Evolutionary conservation across 2,329 filamentous ascomycete species (phyloP).

Genomic region (Colletotrichum sp.): DNA sequence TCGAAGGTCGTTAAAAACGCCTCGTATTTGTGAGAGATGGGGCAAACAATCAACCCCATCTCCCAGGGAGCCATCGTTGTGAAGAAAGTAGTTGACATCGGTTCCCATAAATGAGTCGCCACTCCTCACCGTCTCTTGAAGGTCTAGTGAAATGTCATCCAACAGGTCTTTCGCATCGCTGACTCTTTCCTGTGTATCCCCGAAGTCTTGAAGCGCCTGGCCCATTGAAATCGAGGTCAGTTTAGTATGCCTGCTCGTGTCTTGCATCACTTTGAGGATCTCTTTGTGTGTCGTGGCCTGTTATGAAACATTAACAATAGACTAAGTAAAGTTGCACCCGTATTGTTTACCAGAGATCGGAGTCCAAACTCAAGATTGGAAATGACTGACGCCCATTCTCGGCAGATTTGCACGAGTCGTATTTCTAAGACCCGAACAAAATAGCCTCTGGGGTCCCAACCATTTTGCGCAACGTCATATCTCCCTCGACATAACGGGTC

Average conservation of each 20-base stretch:
- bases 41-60: too few species aligned
- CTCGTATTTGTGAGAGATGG: neutral
- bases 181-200: too few species aligned
- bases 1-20: neutral
- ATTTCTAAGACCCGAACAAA: neutral
- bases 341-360: neutral
- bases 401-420: neutral
- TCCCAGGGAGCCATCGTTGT: too few species aligned
- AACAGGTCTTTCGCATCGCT: fast-evolving
- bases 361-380: neutral
- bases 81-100: neutral
- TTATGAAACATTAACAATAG: too few species aligned
- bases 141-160: neutral
- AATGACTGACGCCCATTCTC: neutral
- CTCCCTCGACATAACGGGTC: neutral
- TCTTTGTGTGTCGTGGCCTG: too few species aligned
- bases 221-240: too few species aligned
- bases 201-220: too few species aligned
- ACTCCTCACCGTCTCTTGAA: neutral
- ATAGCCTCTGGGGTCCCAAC: neutral
- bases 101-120: neutral
- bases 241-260: too few species aligned
- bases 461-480: neutral
- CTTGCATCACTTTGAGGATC: neutral
- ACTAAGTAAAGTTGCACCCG: too few species aligned